Conservation (phyloP, 768 basidiomycete species). For the Coprinopsis marcescibilis region DNA sequence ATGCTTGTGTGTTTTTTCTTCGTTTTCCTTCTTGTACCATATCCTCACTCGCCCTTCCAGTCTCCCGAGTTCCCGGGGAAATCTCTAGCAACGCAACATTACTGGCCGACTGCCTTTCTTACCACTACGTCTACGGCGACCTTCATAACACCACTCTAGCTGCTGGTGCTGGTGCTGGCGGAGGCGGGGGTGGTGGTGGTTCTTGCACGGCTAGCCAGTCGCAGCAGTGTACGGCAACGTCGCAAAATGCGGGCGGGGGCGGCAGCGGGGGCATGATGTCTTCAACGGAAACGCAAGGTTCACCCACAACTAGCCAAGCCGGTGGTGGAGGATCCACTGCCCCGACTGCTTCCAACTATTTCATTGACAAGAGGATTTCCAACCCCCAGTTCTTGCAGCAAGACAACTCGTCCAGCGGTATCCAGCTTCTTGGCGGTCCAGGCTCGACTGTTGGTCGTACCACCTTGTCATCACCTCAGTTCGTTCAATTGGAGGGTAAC, state of each 20-base stretch:
- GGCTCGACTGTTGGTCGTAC: conserved; percentile 61
- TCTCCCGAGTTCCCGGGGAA: conserved; percentile 23
- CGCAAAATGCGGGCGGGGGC: background rate
- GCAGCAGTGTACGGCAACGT: too few relatives aligned
- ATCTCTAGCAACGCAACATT: conserved; percentile 18
- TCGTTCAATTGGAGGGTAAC: conserved; percentile 53
- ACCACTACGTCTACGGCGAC: conserved; percentile 53
- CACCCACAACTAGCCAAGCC: background rate
- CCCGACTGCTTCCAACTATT: too few relatives aligned
- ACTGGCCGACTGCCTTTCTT: conserved; percentile 46
- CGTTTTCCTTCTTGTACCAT: background rate
- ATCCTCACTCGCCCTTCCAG: conserved; percentile 21
- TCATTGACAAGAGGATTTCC: background rate
- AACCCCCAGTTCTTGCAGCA: conserved; percentile 20
- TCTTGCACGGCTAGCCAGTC: too few relatives aligned
- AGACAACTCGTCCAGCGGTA: too few relatives aligned
- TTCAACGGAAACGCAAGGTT: too few relatives aligned
- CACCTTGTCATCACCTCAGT: conserved; percentile 41
- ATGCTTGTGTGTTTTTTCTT: conserved; percentile 38
- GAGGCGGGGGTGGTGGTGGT: too few relatives aligned
- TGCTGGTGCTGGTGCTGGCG: background rate
- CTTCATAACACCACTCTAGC: conserved; percentile 19
- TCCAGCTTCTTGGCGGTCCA: too few relatives aligned
- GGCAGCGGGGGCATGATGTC: too few relatives aligned
- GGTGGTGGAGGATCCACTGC: background rate